Base-by-base conservation (phyloP, 2,329 filamentous ascomycete genomes). In the Stemphylium lycopersici region DNA sequence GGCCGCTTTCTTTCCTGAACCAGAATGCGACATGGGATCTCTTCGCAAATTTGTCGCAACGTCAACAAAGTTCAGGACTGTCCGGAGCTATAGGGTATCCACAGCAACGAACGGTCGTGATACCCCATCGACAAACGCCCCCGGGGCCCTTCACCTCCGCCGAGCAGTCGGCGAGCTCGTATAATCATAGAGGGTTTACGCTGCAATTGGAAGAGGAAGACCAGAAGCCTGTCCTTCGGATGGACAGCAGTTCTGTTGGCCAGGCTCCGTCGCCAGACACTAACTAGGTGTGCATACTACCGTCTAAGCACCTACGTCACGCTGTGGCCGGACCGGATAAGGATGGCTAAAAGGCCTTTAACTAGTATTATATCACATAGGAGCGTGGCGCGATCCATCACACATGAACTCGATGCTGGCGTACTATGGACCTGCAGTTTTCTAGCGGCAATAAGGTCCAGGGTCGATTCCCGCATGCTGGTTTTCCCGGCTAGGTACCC, bases 1-100 rank as follows among this genome's bases (percentile, higher is more conserved):
- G 70, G 71, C 69, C 68, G 10, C 16, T 63, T 6, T 59, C 66
- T 0, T 67, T 68, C 22, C 26, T 68, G 24, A 40, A 56, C 2
- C 52, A 52, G 8, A 38, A 26, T 8, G 26, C 50, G n/a, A 53
- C 58, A 6, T 63, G 50, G 22, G 43, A 39, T 24, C 16, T 60
- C 3, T 50, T 59, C n/a, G 22, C 45, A 6, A 46, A 51, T 15
- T 29, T 48, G 6, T 34, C 29, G 18, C 48, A n/a, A 24, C 37
- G n/a, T 4, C 34, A 37, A 38, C 24, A 54, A 11, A 39, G 12
- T 41, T 6, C 41, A 42, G 24, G 20, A 10, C 13, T 24, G 10
- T 11, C 26, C 12, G 36, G 26, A 8, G 32, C 38, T 1, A 16
- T 39, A 8, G 37, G 49, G 18, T 58, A 55, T 40, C 32, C 42